phyloP scores from a whole-genome alignment of 176 grass and related monocot species.

The Pontederia paniculata region DNA sequence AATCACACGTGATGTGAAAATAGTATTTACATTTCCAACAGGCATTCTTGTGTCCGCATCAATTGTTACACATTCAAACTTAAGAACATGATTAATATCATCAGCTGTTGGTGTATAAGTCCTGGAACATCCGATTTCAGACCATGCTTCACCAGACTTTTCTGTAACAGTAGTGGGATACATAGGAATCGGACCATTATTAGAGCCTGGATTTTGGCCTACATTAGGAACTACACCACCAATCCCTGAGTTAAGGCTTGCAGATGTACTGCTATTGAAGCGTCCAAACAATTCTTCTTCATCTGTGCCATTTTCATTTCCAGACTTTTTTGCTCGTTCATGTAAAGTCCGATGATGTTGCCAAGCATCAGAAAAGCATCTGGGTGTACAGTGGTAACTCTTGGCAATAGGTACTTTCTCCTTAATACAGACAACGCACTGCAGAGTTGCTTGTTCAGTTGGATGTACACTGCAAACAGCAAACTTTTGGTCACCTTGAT shows the following conservation, averaged over 20 bases:
- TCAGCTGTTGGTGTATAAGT: constrained; percentile 88
- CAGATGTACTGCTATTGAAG: constrained; percentile 50
- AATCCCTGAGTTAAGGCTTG: constrained; percentile 27
- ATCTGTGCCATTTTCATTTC: constrained; percentile 84
- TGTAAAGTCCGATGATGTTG: constrained; percentile 93
- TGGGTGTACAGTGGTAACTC: constrained; percentile 91
- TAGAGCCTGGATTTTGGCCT: constrained; percentile 43
- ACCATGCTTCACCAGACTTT: constrained; percentile 89
- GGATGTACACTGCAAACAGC: constrained; percentile 86
- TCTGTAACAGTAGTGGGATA: constrained; percentile 35
- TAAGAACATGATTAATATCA: constrained; percentile 93
- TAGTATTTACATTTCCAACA: constrained; percentile 46
- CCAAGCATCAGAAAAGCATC: constrained; percentile 93
- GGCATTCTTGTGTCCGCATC: constrained; percentile 59
- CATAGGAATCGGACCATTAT: constrained; percentile 18
- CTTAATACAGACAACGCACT: constrained; percentile 90
- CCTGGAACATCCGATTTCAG: constrained; percentile 57
- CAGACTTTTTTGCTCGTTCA: constrained; percentile 67
- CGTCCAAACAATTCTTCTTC: constrained; percentile 91
- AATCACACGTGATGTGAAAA: constrained; percentile 93
- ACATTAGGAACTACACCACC: constrained; percentile 44
- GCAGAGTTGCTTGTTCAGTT: constrained; percentile 79
- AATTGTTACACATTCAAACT: constrained; percentile 77
- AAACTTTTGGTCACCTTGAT: constrained; percentile 80
- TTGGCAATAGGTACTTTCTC: constrained; percentile 91